Percentiles rank a stretch among this genome's conserved stretches.
Conservation (phyloP, 1,284 basidiomycete genomes). For the Ustilago loliicola region DNA sequence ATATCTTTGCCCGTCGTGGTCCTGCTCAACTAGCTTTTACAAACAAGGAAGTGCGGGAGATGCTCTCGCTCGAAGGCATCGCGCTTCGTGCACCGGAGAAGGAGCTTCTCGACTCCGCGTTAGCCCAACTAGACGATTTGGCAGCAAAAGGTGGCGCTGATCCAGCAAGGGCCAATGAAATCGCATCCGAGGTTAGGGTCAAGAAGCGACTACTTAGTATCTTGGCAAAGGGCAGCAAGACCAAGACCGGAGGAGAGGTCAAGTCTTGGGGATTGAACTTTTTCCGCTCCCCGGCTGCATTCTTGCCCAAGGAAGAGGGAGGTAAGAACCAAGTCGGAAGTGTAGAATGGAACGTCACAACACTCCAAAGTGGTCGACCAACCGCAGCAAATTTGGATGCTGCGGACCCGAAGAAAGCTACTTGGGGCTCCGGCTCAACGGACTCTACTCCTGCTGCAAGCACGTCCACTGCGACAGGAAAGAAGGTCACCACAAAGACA, state of each 20-base stretch:
- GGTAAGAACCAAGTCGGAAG: conserved; percentile 17
- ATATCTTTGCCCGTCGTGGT: conserved; percentile 86
- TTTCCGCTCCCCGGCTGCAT: conserved; percentile 59
- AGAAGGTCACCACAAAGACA: conserved; percentile 75
- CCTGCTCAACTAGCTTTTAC: conserved; percentile 92
- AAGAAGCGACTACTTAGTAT: conserved; percentile 75
- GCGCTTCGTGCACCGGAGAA: conserved; percentile 74
- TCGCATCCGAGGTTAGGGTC: conserved; percentile 68
- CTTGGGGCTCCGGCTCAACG: conserved; percentile 26
- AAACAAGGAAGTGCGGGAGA: conserved; percentile 92
- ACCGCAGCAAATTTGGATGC: conserved; percentile 33
- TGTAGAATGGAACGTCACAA: conserved; percentile 61
- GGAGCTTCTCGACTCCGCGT: conserved; percentile 68
- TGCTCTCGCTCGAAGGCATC: conserved; percentile 82
- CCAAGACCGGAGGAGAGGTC: conserved; percentile 31
- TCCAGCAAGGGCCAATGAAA: conserved; percentile 20
- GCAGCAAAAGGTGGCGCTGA: conserved; percentile 30
- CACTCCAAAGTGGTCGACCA: conserved; percentile 23
- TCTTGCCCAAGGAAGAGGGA: conserved; percentile 28
- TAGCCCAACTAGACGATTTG: conserved; percentile 54
- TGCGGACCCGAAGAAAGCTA: conserved; percentile 32
- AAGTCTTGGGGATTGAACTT: conserved; percentile 64
- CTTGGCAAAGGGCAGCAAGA: conserved; percentile 78
- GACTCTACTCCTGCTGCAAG: conserved; percentile 19
- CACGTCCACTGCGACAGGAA: conserved; percentile 73